A percentile compares a stretch with the other conserved stretches of the same genome.
These are phyloP conservation scores for Trichoderma sp. DNA, from an alignment of 2,329 filamentous ascomycete species.

Conservation along the genomic window DNA sequence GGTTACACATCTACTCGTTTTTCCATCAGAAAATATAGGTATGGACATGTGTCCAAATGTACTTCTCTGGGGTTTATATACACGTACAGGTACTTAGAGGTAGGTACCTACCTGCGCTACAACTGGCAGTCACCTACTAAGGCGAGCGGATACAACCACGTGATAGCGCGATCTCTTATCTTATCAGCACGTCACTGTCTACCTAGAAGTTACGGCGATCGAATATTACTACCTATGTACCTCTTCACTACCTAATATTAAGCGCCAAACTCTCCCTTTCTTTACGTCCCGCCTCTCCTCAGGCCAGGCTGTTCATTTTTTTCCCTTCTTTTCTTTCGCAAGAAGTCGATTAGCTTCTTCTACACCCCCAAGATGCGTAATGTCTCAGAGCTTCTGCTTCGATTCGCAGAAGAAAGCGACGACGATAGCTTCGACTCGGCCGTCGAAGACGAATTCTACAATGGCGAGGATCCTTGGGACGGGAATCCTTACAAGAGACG, in stretches of 20 bases:
- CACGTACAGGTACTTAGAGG: no score
- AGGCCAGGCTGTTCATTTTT: not conserved
- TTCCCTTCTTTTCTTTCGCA: no score
- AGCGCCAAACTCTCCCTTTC: not conserved
- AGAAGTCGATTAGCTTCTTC: not conserved
- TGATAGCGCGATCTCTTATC: not conserved
- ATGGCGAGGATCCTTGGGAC: slow-evolving; percentile 9
- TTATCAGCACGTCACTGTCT: not conserved
- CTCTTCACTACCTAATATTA: not conserved
- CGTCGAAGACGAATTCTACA: slow-evolving; percentile 16
- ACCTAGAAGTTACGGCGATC: not conserved
- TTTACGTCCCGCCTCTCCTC: not conserved
- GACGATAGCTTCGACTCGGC: slow-evolving; percentile 12
- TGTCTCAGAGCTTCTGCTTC: not conserved
- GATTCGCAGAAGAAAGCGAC: not conserved
- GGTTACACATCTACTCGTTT: not conserved
- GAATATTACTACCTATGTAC: not conserved
- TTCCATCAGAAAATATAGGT: not conserved
- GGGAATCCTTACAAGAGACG: slow-evolving; percentile 1
- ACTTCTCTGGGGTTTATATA: not conserved
- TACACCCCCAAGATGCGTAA: not conserved
- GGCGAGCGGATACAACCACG: not conserved
- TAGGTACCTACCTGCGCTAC: no score
- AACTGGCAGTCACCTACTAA: not conserved
- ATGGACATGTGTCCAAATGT: not conserved